These are phyloP conservation scores for Brachypodium distachyon DNA, from an alignment of 202 grass and related monocot species.

Conservation along the genomic window DNA sequence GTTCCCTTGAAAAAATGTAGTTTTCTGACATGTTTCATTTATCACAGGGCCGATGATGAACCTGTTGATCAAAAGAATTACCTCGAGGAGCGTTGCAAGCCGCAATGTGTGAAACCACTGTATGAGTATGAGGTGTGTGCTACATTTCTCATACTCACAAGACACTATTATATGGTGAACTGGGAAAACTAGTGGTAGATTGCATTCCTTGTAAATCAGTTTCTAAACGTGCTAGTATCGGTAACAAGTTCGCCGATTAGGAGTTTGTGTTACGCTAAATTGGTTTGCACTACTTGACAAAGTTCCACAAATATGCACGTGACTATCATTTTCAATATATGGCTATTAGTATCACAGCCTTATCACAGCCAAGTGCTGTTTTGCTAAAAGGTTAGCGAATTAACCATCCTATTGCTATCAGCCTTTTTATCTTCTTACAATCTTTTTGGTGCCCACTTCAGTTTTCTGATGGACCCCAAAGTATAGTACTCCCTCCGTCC, in stretches of 20 bases:
- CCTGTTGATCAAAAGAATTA: conserved; percentile 53
- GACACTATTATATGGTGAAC: background rate
- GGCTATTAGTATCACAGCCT: too few species aligned
- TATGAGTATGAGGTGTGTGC: conserved; percentile 46
- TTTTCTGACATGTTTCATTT: background rate
- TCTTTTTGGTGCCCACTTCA: background rate
- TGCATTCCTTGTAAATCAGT: background rate
- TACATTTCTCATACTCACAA: background rate
- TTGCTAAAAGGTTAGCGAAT: background rate
- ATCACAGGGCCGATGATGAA: conserved; percentile 41
- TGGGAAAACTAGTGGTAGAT: background rate
- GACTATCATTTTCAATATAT: background rate
- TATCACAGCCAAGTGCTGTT: background rate
- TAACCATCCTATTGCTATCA: background rate
- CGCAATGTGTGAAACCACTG: conserved; percentile 56
- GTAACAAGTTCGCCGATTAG: background rate
- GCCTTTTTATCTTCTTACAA: background rate
- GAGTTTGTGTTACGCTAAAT: background rate
- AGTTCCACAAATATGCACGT: background rate
- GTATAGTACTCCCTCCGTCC: too few species aligned
- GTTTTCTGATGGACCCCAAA: background rate
- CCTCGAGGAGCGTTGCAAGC: conserved; percentile 50
- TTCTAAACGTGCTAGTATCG: background rate
- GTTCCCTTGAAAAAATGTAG: background rate
- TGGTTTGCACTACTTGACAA: background rate